Conservation (phyloP, 2,329 filamentous ascomycete genomes). For the Albophoma yamanashiensis region DNA sequence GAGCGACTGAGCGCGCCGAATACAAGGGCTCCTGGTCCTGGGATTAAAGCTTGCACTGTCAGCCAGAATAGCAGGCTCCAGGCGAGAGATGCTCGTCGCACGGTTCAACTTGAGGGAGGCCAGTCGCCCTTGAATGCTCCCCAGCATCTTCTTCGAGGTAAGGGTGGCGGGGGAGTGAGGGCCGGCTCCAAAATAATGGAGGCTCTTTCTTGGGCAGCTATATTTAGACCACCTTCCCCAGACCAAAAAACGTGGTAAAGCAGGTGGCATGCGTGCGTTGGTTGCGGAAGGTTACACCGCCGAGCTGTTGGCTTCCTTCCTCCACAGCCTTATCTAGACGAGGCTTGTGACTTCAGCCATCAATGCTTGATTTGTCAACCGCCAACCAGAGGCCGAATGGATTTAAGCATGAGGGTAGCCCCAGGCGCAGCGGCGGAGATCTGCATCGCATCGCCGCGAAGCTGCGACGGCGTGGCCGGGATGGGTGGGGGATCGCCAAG, state of each 20-base stretch:
- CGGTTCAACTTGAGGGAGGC: too few species aligned
- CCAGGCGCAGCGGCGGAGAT: background rate
- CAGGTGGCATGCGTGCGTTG: background rate
- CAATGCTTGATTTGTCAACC: background rate
- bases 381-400: background rate
- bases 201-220: background rate
- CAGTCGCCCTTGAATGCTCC: background rate
- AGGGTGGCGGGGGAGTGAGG: background rate
- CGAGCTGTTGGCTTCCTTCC: background rate
- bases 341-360: background rate
- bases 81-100: too few species aligned
- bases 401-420: background rate
- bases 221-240: background rate
- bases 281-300: background rate
- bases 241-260: background rate
- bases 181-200: background rate
- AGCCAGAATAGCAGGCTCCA: too few species aligned
- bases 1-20: too few species aligned
- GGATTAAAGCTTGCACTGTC: too few species aligned
- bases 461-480: background rate
- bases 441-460: background rate
- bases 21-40: too few species aligned
- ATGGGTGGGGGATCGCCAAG: background rate
- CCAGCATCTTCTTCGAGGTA: background rate
- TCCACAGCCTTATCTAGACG: background rate